A percentile compares a stretch with the other conserved stretches of the same genome.
These are phyloP conservation scores for Lolium rigidum DNA, from an alignment of 176 grass and related monocot species.

Conservation along the genomic window DNA sequence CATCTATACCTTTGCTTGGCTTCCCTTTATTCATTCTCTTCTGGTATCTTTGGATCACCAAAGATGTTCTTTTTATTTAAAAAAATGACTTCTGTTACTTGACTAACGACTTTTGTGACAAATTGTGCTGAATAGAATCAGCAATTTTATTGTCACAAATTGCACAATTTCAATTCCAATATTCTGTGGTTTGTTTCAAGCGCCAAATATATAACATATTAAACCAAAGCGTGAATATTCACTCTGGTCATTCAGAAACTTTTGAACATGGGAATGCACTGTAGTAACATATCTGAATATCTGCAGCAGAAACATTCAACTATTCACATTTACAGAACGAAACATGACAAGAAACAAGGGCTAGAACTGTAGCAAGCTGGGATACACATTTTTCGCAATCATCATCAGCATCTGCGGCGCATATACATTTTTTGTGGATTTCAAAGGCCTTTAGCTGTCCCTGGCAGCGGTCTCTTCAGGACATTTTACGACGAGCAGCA, in stretches of 20 bases:
- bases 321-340: slow-evolving; percentile 73
- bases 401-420: not conserved
- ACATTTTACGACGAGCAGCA: slow-evolving; percentile 79
- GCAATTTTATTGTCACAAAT: no score
- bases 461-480: not conserved
- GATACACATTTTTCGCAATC: slow-evolving; percentile 51
- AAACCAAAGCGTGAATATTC: no score
- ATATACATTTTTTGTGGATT: slow-evolving; percentile 30
- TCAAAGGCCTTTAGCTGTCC: slow-evolving; percentile 5
- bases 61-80: not conserved
- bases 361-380: slow-evolving; percentile 35
- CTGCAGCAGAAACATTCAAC: slow-evolving; percentile 39
- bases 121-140: not conserved
- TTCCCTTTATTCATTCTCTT: not conserved
- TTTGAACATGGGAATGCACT: slow-evolving; percentile 14
- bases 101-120: not conserved
- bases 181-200: no score
- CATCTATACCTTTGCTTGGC: not conserved
- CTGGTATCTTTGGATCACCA: slow-evolving; percentile 11
- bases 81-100: no score
- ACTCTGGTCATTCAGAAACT: not conserved
- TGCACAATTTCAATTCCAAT: no score
- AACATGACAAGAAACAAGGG: slow-evolving; percentile 51
- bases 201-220: no score
- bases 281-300: slow-evolving; percentile 26